Base-by-base conservation (phyloP, 2,329 filamentous ascomycete species). In the Grosmannia clavigera region DNA sequence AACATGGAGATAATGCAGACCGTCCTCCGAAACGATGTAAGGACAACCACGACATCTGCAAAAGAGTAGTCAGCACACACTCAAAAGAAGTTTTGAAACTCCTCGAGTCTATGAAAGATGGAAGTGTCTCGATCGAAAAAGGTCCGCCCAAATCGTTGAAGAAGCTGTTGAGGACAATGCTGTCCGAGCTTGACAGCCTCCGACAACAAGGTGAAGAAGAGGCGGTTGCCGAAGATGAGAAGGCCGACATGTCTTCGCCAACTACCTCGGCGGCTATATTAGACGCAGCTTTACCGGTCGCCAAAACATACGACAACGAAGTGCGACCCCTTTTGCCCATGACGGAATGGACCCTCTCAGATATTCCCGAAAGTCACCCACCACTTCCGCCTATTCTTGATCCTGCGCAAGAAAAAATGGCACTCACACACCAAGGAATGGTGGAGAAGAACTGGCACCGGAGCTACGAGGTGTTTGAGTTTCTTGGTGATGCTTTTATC, bases 401-500 rank as follows among this genome's bases (percentile, higher is more conserved):
- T 63, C 73, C 78, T 0, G 71, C 75, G 27, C 76, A 92, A 22
- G 81, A 85, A 66, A 74, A 73, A 31, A 80, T 83, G 19, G 82
- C 84, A 12, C 86, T 92, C 67, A 89, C 81, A 1, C 89, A 92
- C 66, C 58, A 59, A 1, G 83, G 82, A 1, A 68, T 75, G 59
- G 67, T 67, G 3, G 66, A 68, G 31, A 72, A 62, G 22, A 66
- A 71, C 57, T 67, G 68, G 35, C 73, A 75, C 53, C 69, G 75
- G 58, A 80, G 77, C 67, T 96, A 96, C 71, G 92, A 96, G 68
- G 82, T 83, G 22, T 81, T 96, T 7, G 92, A 97, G 72, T 91
- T 92, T 74, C 78, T 96, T 9, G 92, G 92, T 7, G 92, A 97
- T 70, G 87, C 83, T 22, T 78, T 95, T 58, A 87, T 97, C 62